Conservation (phyloP, 768 basidiomycete genomes). For the Mycena latifolia region DNA sequence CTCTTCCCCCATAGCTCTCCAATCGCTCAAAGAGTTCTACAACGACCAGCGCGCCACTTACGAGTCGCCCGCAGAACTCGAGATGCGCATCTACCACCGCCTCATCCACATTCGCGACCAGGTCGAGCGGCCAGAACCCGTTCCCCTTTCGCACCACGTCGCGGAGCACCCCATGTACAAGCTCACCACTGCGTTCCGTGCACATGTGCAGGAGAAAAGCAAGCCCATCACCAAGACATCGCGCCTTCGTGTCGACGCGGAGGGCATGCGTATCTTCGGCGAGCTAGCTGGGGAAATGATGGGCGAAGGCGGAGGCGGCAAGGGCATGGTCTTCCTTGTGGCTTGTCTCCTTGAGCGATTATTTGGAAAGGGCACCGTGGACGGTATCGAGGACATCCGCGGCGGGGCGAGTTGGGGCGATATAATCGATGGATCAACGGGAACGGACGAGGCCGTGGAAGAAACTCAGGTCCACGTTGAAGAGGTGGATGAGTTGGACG, state of each 20-base stretch:
- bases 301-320: conserved; percentile 67
- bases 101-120: conserved; percentile 93
- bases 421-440: conserved; percentile 74
- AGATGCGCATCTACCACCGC: conserved; percentile 96
- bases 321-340: conserved; percentile 85
- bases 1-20: conserved; percentile 70
- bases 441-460: conserved; percentile 36
- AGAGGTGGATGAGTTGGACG: conserved; percentile 40
- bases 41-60: conserved; percentile 81
- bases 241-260: conserved; percentile 68
- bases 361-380: conserved; percentile 85
- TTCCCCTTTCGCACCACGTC: conserved; percentile 68
- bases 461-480: conserved; percentile 41
- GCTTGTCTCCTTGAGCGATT: conserved; percentile 91
- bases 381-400: conserved; percentile 77
- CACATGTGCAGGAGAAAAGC: conserved; percentile 84
- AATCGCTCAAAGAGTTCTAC: conserved; percentile 94
- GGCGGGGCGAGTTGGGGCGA: conserved; percentile 68
- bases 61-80: conserved; percentile 87
- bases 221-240: conserved; percentile 81
- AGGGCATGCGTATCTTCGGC: conserved; percentile 77
- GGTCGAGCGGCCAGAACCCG: conserved; percentile 78
- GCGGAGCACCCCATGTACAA: conserved; percentile 82
- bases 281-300: conserved; percentile 72
- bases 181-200: conserved; percentile 84